Evolutionary conservation across 2,329 filamentous ascomycete species (phyloP).

Genomic region (Eurotiales sp.): DNA sequence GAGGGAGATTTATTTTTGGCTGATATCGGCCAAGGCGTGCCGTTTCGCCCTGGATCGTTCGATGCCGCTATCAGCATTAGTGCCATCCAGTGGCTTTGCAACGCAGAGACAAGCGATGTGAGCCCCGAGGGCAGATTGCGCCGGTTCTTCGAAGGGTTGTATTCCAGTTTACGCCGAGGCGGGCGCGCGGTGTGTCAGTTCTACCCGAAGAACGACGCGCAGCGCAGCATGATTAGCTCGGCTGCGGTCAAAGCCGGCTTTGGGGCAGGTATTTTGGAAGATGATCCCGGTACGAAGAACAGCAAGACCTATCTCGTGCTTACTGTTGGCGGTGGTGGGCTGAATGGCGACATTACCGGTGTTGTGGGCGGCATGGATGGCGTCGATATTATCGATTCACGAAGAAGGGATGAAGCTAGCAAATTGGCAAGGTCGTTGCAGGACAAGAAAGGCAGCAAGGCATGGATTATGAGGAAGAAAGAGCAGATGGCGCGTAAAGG

Average conservation of each 20-base stretch:
- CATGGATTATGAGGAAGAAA: conserved; percentile 62
- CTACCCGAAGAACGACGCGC: conserved; percentile 91
- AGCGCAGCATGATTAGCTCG: conserved; percentile 85
- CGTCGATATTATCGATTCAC: conserved; percentile 73
- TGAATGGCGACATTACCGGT: conserved; percentile 74
- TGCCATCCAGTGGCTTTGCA: conserved; percentile 98
- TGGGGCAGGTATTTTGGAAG: conserved; percentile 88
- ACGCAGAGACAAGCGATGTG: conserved; percentile 84
- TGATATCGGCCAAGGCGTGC: conserved; percentile 92
- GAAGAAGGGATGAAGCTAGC: conserved; percentile 48
- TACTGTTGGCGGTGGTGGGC: conserved; percentile 72
- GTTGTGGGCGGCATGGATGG: conserved; percentile 85
- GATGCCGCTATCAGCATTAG: conserved; percentile 93
- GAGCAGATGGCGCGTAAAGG: conserved; percentile 91
- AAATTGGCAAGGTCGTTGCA: conserved; percentile 44
- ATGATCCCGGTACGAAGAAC: conserved; percentile 95
- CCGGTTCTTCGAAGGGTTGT: conserved; percentile 89
- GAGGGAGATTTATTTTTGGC: conserved; percentile 92
- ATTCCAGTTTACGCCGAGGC: conserved; percentile 76
- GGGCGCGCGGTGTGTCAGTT: conserved; percentile 94
- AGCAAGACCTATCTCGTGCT: conserved; percentile 94
- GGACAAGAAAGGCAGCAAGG: conserved; percentile 47
- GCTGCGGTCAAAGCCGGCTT: conserved; percentile 94
- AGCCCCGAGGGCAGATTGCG: conserved; percentile 71
- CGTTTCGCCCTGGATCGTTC: conserved; percentile 87